Evolutionary conservation across 768 basidiomycete species (phyloP).

Genomic region (Mycena albidolilacea): DNA sequence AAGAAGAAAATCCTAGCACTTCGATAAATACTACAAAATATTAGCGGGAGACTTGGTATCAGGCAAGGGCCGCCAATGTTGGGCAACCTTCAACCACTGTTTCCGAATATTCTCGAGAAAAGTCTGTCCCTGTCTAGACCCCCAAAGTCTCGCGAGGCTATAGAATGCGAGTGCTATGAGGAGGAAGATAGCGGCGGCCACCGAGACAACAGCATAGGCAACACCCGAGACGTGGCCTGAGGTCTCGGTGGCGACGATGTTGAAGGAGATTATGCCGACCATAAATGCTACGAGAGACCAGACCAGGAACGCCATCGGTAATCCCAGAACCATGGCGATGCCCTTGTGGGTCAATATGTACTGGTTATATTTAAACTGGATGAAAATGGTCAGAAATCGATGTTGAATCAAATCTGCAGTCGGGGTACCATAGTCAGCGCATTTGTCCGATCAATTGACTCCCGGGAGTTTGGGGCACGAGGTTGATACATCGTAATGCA

Average conservation of each 20-base stretch:
- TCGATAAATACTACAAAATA: not conserved
- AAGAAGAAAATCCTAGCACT: too few species aligned
- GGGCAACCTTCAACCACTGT: not conserved
- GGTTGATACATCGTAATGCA: slow-evolving; percentile 32
- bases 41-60: not conserved
- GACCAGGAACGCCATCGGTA: slow-evolving; percentile 29
- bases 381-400: not conserved
- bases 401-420: not conserved
- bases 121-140: not conserved
- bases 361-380: slow-evolving; percentile 23
- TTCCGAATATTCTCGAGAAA: not conserved
- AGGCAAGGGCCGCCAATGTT: not conserved
- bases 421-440: slow-evolving; percentile 1
- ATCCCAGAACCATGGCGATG: slow-evolving; percentile 19
- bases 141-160: slow-evolving; percentile 24
- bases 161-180: slow-evolving; percentile 8
- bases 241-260: slow-evolving; percentile 20
- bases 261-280: slow-evolving; percentile 25
- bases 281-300: slow-evolving; percentile 25
- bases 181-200: slow-evolving; percentile 10
- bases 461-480: slow-evolving; percentile 16
- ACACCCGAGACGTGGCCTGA: slow-evolving; percentile 2
- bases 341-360: slow-evolving; percentile 24
- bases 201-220: slow-evolving; percentile 24
- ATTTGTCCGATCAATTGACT: slow-evolving; percentile 16